A percentile compares a stretch with the other conserved stretches of the same genome.
phyloP scores from a whole-genome alignment of 2,329 filamentous ascomycete genomes.

The Celoporthe dispersa region DNA sequence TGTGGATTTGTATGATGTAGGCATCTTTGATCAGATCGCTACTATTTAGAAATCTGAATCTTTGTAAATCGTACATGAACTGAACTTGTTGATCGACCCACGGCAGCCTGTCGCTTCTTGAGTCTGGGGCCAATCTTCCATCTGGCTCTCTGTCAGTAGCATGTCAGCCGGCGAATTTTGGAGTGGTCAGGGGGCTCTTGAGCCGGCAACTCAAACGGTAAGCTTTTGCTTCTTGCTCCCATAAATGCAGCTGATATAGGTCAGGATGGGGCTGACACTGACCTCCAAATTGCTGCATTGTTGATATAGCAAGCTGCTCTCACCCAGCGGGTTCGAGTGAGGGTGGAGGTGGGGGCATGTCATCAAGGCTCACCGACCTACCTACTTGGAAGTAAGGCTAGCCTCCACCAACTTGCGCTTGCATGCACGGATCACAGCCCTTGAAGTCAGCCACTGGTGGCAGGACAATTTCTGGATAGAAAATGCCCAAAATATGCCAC shows the following conservation, averaged over 20 bases:
- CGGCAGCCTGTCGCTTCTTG: background rate
- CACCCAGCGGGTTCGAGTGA: background rate
- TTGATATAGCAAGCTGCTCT: background rate
- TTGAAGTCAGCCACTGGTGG: background rate
- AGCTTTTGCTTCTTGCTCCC: background rate
- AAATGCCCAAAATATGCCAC: background rate
- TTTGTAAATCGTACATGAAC: background rate
- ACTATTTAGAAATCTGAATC: background rate
- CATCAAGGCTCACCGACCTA: background rate
- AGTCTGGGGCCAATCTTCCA: background rate
- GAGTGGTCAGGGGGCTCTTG: background rate
- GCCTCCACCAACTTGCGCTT: background rate
- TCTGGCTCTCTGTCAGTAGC: background rate
- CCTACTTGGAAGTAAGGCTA: background rate
- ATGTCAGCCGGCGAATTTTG: background rate
- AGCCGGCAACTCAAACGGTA: background rate
- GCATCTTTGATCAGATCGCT: too few relatives aligned
- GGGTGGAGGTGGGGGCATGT: background rate
- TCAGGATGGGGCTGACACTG: background rate
- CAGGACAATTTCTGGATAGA: background rate
- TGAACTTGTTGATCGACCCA: background rate
- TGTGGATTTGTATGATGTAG: background rate
- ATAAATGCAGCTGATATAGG: background rate
- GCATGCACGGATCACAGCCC: background rate
- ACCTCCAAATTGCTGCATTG: background rate